Evolutionary conservation across 495 filamentous ascomycete species (phyloP).

Genomic region (Cryomyces antarcticus): DNA sequence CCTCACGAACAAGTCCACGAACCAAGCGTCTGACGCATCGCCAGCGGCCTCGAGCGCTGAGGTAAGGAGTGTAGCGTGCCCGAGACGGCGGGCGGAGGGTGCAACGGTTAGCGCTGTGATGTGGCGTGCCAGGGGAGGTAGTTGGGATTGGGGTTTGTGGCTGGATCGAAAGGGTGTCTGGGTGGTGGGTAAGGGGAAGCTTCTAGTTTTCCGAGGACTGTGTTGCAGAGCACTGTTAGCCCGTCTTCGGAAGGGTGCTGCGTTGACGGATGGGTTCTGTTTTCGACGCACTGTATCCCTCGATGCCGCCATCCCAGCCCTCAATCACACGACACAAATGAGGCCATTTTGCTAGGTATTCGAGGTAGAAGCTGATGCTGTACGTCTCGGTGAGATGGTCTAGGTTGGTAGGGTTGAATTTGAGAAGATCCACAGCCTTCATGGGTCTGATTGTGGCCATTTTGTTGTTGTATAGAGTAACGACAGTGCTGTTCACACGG

Average conservation of each 20-base stretch:
- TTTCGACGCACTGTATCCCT: slow-evolving; percentile 65
- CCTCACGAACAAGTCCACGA: slow-evolving; percentile 86
- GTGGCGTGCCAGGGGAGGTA: slow-evolving; percentile 96
- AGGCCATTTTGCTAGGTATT: slow-evolving; percentile 89
- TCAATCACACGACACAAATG: slow-evolving; percentile 78
- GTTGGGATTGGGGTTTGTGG: slow-evolving; percentile 23
- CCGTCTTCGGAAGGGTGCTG: not conserved
- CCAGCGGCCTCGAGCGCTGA: slow-evolving; percentile 58
- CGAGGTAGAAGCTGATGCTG: slow-evolving; percentile 81
- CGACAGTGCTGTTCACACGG: no score
- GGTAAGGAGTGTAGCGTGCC: slow-evolving; percentile 63
- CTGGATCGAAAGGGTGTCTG: slow-evolving; percentile 41
- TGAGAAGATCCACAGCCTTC: slow-evolving; percentile 51
- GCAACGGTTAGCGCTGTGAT: slow-evolving; percentile 91
- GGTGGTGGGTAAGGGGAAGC: slow-evolving; percentile 45
- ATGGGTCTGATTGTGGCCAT: slow-evolving; percentile 57
- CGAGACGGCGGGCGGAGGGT: slow-evolving; percentile 63
- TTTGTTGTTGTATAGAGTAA: not conserved
- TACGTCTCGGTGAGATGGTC: slow-evolving; percentile 94
- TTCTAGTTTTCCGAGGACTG: slow-evolving; percentile 94
- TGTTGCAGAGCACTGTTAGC: not conserved
- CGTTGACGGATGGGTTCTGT: not conserved
- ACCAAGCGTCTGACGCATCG: slow-evolving; percentile 71
- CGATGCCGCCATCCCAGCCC: slow-evolving; percentile 58
- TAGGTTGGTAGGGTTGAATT: slow-evolving; percentile 68